Percentiles rank a stretch among this genome's conserved stretches.
phyloP scores from a whole-genome alignment of 805 yeast species.

The Barnettozyma sucrosica region DNA sequence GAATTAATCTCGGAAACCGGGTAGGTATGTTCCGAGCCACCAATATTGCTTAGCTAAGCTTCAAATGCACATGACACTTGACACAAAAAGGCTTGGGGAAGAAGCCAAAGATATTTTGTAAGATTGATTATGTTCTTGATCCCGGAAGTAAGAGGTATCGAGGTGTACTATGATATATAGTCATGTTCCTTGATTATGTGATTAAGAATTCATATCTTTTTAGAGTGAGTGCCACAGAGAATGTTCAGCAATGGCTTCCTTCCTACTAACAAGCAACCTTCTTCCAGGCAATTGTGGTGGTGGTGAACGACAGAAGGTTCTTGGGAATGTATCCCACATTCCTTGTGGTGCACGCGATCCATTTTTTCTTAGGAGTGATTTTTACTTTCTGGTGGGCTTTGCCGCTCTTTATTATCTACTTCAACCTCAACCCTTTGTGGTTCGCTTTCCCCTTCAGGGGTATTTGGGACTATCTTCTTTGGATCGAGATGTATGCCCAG shows the following conservation, averaged over 20 bases:
- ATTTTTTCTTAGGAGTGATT: conserved; percentile 1
- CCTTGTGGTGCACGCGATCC: conserved; percentile 5
- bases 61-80: no score
- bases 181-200: background rate
- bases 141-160: background rate
- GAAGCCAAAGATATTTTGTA: no score
- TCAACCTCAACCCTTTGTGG: conserved; percentile 5
- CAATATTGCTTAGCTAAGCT: no score
- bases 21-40: no score
- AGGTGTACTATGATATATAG: background rate
- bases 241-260: background rate
- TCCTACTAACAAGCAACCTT: background rate
- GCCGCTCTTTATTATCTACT: conserved; percentile 4
- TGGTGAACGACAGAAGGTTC: conserved; percentile 4
- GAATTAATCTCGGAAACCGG: no score
- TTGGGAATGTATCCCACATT: conserved; percentile 3
- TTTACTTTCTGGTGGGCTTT: conserved; percentile 7
- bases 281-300: conserved; percentile 5
- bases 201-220: conserved; percentile 3
- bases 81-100: no score
- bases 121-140: background rate
- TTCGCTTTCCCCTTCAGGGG: conserved; percentile 6
- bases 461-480: conserved; percentile 4
- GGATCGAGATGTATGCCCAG: conserved; percentile 3
- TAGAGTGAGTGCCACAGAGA: conserved; percentile 2